Percentiles rank a stretch among this genome's conserved stretches.
Evolutionary conservation across 1,139 yeast genomes (phyloP).

Genomic region (Geotrichum citri-aurantii): DNA sequence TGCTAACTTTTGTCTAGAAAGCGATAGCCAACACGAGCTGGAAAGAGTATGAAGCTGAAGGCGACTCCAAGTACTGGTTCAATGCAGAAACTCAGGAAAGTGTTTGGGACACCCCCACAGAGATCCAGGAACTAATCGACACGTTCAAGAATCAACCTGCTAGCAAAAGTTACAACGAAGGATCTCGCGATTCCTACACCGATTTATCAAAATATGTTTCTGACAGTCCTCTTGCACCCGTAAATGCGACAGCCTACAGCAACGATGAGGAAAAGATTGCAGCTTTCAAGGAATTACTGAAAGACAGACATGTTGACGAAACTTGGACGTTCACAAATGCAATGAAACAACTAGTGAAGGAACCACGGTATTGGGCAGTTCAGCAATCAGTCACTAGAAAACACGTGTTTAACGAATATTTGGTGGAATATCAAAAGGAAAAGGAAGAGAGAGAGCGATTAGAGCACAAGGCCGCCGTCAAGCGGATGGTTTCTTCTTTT

Average conservation of each 20-base stretch:
- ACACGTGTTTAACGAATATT: conserved; percentile 57
- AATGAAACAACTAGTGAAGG: conserved; percentile 52
- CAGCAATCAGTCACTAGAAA: conserved; percentile 57
- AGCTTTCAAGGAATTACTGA: conserved; percentile 50
- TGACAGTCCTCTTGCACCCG: conserved; percentile 17
- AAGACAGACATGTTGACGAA: conserved; percentile 53
- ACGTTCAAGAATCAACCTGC: conserved; percentile 16
- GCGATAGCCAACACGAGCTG: conserved; percentile 46
- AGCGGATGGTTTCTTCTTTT: conserved; percentile 49
- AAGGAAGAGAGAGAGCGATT: conserved; percentile 41
- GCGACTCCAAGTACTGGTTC: conserved; percentile 68
- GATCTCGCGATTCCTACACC: conserved; percentile 4
- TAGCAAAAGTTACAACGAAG: not conserved
- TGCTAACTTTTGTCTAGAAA: conserved; percentile 24
- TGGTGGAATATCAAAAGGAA: conserved; percentile 47
- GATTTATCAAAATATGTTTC: conserved; percentile 16
- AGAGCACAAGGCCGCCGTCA: conserved; percentile 50
- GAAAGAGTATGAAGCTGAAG: conserved; percentile 60
- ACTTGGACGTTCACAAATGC: conserved; percentile 73
- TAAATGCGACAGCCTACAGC: conserved; percentile 8
- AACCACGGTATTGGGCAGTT: conserved; percentile 67
- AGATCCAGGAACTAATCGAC: conserved; percentile 20
- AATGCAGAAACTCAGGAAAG: conserved; percentile 60
- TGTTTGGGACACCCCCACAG: conserved; percentile 73
- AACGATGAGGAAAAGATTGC: conserved; percentile 39